A percentile compares a stretch with the other conserved stretches of the same genome.
These are phyloP conservation scores for Colletotrichum musicola DNA, from an alignment of 2,329 filamentous ascomycete species.

Conservation along the genomic window DNA sequence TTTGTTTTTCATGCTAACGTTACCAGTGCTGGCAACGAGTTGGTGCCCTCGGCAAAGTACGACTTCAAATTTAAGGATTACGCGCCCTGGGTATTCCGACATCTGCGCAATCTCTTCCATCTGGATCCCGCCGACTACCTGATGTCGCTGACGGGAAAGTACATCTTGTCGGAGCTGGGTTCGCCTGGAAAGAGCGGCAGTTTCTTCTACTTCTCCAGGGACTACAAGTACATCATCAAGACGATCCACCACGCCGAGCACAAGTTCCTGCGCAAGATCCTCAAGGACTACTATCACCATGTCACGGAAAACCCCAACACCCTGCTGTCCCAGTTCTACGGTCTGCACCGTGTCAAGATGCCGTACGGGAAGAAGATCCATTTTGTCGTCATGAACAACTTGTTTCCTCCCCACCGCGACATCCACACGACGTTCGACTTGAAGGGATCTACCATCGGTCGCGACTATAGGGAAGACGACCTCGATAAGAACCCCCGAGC, in stretches of 20 bases:
- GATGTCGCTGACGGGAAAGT: slow-evolving; percentile 98
- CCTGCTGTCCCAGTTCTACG: slow-evolving; percentile 96
- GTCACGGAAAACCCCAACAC: slow-evolving; percentile 96
- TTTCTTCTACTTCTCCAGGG: slow-evolving; percentile 99
- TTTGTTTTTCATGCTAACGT: slow-evolving; percentile 49
- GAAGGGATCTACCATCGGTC: slow-evolving; percentile 94
- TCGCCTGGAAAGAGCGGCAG: slow-evolving; percentile 98
- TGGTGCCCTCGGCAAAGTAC: slow-evolving; percentile 98
- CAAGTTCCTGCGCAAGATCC: slow-evolving; percentile 85
- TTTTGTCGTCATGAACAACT: slow-evolving; percentile 99
- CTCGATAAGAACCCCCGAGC: slow-evolving; percentile 90
- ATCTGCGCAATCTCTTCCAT: slow-evolving; percentile 86
- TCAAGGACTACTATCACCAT: slow-evolving; percentile 94
- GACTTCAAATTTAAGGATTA: slow-evolving; percentile 99
- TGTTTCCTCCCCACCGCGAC: slow-evolving; percentile 96
- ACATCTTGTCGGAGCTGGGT: slow-evolving; percentile 96
- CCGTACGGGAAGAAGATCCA: slow-evolving; percentile 98
- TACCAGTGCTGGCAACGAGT: slow-evolving; percentile 88
- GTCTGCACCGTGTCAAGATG: slow-evolving; percentile 96
- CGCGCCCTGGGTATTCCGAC: slow-evolving; percentile 98
- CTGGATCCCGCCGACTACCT: slow-evolving; percentile 97
- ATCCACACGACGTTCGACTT: slow-evolving; percentile 98
- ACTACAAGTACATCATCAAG: slow-evolving; percentile 99
- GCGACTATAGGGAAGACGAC: slow-evolving; percentile 91
- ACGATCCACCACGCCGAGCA: slow-evolving; percentile 97